phyloP scores from a whole-genome alignment of 2,329 filamentous ascomycete genomes.

The Aspergillus pseudonomiae region DNA sequence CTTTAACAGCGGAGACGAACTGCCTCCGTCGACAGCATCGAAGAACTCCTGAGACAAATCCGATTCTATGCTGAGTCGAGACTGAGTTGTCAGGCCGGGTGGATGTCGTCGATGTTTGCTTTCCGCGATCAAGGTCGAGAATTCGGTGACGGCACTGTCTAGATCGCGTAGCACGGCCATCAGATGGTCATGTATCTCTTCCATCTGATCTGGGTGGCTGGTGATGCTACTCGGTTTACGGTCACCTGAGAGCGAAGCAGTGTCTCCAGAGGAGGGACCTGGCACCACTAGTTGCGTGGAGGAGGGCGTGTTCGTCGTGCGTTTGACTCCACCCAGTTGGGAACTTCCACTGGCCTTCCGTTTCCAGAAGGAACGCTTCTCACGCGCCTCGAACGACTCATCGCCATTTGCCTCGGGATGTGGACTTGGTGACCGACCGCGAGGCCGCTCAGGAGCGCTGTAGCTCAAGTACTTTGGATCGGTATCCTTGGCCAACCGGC shows the following conservation, averaged over 20 bases:
- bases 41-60: slow-evolving; percentile 88
- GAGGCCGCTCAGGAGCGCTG: slow-evolving; percentile 28
- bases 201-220: slow-evolving; percentile 56
- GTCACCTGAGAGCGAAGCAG: slow-evolving; percentile 29
- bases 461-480: slow-evolving; percentile 61
- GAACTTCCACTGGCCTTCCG: slow-evolving; percentile 69
- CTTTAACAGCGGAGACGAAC: slow-evolving; percentile 68
- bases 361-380: slow-evolving; percentile 86
- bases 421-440: slow-evolving; percentile 40
- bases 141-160: slow-evolving; percentile 80
- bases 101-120: slow-evolving; percentile 75
- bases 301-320: slow-evolving; percentile 48
- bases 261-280: slow-evolving; percentile 36
- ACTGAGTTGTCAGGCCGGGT: slow-evolving; percentile 55
- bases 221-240: slow-evolving; percentile 38
- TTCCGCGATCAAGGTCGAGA: slow-evolving; percentile 73
- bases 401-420: slow-evolving; percentile 38
- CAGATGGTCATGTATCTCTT: slow-evolving; percentile 77
- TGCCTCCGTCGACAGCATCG: slow-evolving; percentile 74
- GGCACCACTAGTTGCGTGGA: slow-evolving; percentile 58
- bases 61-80: slow-evolving; percentile 77
- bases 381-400: slow-evolving; percentile 44
- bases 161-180: slow-evolving; percentile 81
- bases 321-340: slow-evolving; percentile 38
- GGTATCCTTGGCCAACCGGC: slow-evolving; percentile 83